Evolutionary conservation across 352 stramenopile genomes (phyloP).

Genomic region (Phytophthora fragariae): DNA sequence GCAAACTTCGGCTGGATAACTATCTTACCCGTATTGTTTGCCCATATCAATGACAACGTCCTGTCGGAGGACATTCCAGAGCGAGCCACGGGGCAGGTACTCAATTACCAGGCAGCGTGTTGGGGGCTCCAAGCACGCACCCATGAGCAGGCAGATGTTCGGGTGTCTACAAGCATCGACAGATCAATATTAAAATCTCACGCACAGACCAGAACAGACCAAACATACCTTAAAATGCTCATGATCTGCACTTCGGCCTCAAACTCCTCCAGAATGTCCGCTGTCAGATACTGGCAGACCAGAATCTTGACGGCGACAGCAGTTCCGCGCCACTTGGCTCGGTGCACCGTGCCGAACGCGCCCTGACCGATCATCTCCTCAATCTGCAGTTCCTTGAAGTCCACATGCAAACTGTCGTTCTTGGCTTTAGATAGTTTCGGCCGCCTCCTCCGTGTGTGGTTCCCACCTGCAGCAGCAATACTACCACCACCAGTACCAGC

Average conservation of each 20-base stretch:
- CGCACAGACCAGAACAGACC: neutral
- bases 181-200: neutral
- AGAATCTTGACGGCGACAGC: slow-evolving; percentile 88
- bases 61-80: slow-evolving; percentile 90
- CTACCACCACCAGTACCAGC: neutral
- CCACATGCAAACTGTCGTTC: slow-evolving; percentile 83
- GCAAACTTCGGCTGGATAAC: neutral
- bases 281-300: slow-evolving; percentile 82
- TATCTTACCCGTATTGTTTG: slow-evolving; percentile 75
- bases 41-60: slow-evolving; percentile 70
- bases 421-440: slow-evolving; percentile 56
- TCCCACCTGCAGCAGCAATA: slow-evolving; percentile 17
- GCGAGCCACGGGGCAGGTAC: slow-evolving; percentile 80
- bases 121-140: slow-evolving; percentile 79
- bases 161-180: slow-evolving; percentile 63
- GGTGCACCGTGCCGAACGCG: slow-evolving; percentile 86
- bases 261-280: slow-evolving; percentile 89
- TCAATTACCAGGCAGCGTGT: slow-evolving; percentile 89
- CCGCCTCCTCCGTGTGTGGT: slow-evolving; percentile 33
- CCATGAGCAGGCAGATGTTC: slow-evolving; percentile 89
- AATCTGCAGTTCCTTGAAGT: slow-evolving; percentile 82
- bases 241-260: slow-evolving; percentile 92
- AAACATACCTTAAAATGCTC: slow-evolving; percentile 81
- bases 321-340: slow-evolving; percentile 75
- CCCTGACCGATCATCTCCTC: slow-evolving; percentile 87